These are phyloP conservation scores for Pseudocercospora vitis DNA, from an alignment of 2,329 filamentous ascomycete species.

Conservation along the genomic window DNA sequence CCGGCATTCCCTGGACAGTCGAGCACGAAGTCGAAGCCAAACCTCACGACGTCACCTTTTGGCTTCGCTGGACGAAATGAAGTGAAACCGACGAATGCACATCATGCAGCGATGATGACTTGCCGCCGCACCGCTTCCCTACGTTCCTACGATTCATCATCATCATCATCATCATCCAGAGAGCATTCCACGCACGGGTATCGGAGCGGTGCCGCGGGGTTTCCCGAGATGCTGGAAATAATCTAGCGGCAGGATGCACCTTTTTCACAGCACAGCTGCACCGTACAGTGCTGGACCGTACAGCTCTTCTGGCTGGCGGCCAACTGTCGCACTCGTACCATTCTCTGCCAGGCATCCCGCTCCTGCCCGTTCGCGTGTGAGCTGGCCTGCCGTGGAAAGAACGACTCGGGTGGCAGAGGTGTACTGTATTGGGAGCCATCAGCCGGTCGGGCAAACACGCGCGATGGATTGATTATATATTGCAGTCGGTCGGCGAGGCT, in stretches of 20 bases:
- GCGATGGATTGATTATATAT: background rate
- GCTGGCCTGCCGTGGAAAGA: background rate
- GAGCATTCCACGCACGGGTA: too few relatives aligned
- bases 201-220: too few relatives aligned
- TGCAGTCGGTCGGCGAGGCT: too few relatives aligned
- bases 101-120: background rate
- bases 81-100: background rate
- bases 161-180: too few relatives aligned
- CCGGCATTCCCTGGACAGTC: too few relatives aligned
- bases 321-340: too few relatives aligned
- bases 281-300: too few relatives aligned
- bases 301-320: too few relatives aligned
- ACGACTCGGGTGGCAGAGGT: background rate
- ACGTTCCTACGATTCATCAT: too few relatives aligned
- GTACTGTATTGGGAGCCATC: background rate
- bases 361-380: too few relatives aligned
- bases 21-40: background rate
- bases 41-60: slow-evolving; percentile 2
- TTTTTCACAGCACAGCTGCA: too few relatives aligned
- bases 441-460: background rate
- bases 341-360: too few relatives aligned
- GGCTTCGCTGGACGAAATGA: background rate
- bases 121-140: background rate
- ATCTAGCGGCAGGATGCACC: background rate
- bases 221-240: background rate